phyloP scores from a whole-genome alignment of 805 yeast species.

The Ogataea neopini region DNA sequence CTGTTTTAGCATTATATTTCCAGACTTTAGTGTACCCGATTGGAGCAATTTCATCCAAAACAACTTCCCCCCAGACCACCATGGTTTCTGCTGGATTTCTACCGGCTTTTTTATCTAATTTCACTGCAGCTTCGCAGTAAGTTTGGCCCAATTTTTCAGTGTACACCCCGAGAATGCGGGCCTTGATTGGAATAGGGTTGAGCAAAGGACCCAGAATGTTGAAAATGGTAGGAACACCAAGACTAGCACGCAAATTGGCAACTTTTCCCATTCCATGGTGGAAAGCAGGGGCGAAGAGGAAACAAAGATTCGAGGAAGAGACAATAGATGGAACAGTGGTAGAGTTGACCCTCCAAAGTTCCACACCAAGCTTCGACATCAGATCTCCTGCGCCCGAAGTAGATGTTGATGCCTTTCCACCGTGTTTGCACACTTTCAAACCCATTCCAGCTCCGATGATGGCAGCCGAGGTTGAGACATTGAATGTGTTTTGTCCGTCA shows the following conservation, averaged over 20 bases:
- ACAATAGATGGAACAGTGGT: constrained; percentile 60
- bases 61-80: constrained; percentile 92
- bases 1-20: constrained; percentile 49
- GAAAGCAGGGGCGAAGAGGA: constrained; percentile 89
- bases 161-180: constrained; percentile 89
- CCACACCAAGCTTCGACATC: constrained; percentile 79
- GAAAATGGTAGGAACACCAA: constrained; percentile 92
- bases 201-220: constrained; percentile 91
- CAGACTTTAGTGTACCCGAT: constrained; percentile 81
- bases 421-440: constrained; percentile 85
- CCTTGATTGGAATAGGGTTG: constrained; percentile 81
- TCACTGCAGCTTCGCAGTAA: constrained; percentile 78
- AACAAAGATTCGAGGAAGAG: constrained; percentile 55
- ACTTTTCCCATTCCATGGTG: constrained; percentile 89
- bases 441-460: constrained; percentile 91
- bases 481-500: constrained; percentile 96
- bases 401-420: constrained; percentile 96
- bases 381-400: constrained; percentile 93
- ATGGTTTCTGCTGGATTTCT: constrained; percentile 54
- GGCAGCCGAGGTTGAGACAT: constrained; percentile 93
- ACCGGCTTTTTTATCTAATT: constrained; percentile 52
- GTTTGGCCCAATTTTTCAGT: constrained; percentile 75
- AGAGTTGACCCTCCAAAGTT: constrained; percentile 65
- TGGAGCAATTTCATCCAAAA: constrained; percentile 93
- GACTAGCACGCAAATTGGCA: constrained; percentile 68